Evolutionary conservation across 2,329 filamentous ascomycete genomes (phyloP).

Genomic region (Cryphonectria radicalis): DNA sequence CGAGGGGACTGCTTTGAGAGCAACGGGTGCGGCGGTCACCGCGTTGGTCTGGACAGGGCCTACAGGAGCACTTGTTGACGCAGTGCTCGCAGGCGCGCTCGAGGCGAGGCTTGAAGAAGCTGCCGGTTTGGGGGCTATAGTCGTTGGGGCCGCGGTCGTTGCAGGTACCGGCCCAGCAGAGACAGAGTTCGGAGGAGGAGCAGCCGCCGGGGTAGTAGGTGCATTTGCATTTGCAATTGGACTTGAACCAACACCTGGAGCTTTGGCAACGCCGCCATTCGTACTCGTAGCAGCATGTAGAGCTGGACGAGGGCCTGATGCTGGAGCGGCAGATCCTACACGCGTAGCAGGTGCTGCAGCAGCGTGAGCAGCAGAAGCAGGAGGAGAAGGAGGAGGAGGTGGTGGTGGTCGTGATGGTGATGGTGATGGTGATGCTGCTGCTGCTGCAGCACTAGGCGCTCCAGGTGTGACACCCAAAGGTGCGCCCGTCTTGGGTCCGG

Average conservation of each 20-base stretch:
- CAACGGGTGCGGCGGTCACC: neutral
- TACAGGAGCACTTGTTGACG: neutral
- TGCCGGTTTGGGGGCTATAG: neutral
- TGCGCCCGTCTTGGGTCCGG: neutral
- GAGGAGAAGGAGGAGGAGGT: neutral
- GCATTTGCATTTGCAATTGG: neutral
- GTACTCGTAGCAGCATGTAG: neutral
- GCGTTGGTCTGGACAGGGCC: constrained; percentile 1
- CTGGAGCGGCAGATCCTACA: neutral
- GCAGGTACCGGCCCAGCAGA: neutral
- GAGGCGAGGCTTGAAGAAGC: too few species aligned
- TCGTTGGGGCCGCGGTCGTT: neutral
- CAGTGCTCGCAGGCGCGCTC: neutral
- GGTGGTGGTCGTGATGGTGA: too few species aligned
- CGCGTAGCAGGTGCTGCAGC: neutral
- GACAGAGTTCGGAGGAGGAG: constrained; percentile 1
- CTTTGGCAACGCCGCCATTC: neutral
- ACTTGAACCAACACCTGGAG: neutral
- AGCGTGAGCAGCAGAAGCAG: neutral
- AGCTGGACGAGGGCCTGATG: neutral
- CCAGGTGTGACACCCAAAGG: neutral
- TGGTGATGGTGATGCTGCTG: neutral
- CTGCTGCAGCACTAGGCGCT: neutral
- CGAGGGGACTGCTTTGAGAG: neutral
- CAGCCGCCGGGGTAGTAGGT: neutral